Evolutionary conservation across 306 rosid species (phyloP).

Genomic region (Quercus rubra): DNA sequence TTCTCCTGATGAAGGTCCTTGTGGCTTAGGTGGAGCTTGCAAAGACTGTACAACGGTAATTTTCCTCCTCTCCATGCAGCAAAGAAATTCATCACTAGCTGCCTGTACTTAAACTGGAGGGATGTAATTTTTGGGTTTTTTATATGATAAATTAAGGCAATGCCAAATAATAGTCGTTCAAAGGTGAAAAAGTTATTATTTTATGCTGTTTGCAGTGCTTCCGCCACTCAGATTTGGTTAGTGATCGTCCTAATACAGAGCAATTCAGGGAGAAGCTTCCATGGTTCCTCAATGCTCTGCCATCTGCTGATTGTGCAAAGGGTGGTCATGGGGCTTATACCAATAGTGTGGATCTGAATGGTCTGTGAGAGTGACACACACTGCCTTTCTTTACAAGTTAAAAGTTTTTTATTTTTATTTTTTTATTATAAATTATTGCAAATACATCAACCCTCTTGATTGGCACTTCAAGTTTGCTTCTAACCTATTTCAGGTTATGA

Average conservation of each 20-base stretch:
- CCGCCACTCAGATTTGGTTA: slow-evolving; percentile 85
- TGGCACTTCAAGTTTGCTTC: slow-evolving; percentile 14
- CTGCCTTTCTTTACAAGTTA: not conserved
- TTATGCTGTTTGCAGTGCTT: slow-evolving; percentile 70
- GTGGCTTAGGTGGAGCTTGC: slow-evolving; percentile 88
- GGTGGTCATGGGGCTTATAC: slow-evolving; percentile 99
- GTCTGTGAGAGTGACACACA: slow-evolving; percentile 35
- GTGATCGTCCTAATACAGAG: slow-evolving; percentile 85
- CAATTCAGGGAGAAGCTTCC: slow-evolving; percentile 97
- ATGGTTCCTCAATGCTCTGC: slow-evolving; percentile 93
- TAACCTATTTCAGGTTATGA: slow-evolving; percentile 61
- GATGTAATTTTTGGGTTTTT: not conserved
- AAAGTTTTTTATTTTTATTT: not conserved
- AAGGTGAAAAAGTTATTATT: slow-evolving; percentile 29
- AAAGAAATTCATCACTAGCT: slow-evolving; percentile 10
- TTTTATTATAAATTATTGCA: not conserved
- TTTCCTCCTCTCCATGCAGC: slow-evolving; percentile 20
- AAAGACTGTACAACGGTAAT: slow-evolving; percentile 93
- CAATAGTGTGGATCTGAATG: slow-evolving; percentile 86
- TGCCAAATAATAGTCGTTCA: not conserved
- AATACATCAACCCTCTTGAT: not conserved
- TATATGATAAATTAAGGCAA: slow-evolving; percentile 11
- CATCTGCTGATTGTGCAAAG: slow-evolving; percentile 99
- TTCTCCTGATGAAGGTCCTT: slow-evolving; percentile 74
- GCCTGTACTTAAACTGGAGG: not conserved